Conservation (phyloP, 129 eudicot genomes). For the Kitagawia praeruptora region DNA sequence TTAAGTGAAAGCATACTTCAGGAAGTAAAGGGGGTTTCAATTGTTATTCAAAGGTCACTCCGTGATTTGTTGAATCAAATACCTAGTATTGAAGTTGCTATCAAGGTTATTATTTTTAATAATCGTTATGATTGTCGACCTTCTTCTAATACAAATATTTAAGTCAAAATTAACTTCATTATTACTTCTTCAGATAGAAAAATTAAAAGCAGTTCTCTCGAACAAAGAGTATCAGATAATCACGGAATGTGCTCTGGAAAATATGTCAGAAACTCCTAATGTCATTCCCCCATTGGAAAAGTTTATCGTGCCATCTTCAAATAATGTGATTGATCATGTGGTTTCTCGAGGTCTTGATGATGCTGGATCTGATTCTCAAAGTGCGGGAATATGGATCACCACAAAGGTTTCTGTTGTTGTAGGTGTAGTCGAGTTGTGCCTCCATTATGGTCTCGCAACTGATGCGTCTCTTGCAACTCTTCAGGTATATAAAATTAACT, state of each 20-base stretch:
- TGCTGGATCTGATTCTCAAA: constrained; percentile 37
- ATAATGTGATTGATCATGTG: constrained; percentile 25
- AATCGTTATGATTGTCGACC: not conserved
- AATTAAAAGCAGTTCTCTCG: constrained; percentile 77
- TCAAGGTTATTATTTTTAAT: constrained; percentile 40
- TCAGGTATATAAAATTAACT: constrained; percentile 45
- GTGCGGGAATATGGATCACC: constrained; percentile 43
- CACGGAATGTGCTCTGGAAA: constrained; percentile 79
- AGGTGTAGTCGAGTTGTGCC: constrained; percentile 69
- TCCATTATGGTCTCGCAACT: constrained; percentile 71
- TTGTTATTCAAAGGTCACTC: constrained; percentile 70
- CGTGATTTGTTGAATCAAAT: constrained; percentile 87
- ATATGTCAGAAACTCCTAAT: constrained; percentile 81
- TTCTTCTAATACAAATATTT: not conserved
- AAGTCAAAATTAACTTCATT: constrained; percentile 1
- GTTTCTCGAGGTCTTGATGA: constrained; percentile 32
- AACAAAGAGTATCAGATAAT: constrained; percentile 85
- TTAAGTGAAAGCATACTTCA: constrained; percentile 88
- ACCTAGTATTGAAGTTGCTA: constrained; percentile 64
- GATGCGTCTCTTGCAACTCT: constrained; percentile 87
- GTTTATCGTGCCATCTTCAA: constrained; percentile 25
- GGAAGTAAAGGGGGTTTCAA: constrained; percentile 77
- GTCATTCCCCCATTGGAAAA: constrained; percentile 44
- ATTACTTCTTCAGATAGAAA: constrained; percentile 51
- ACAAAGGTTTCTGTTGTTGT: constrained; percentile 67